Percentiles rank a stretch among this genome's conserved stretches.
Conservation (phyloP, 139 green algal species). For the Pycnococcus provasolii region DNA sequence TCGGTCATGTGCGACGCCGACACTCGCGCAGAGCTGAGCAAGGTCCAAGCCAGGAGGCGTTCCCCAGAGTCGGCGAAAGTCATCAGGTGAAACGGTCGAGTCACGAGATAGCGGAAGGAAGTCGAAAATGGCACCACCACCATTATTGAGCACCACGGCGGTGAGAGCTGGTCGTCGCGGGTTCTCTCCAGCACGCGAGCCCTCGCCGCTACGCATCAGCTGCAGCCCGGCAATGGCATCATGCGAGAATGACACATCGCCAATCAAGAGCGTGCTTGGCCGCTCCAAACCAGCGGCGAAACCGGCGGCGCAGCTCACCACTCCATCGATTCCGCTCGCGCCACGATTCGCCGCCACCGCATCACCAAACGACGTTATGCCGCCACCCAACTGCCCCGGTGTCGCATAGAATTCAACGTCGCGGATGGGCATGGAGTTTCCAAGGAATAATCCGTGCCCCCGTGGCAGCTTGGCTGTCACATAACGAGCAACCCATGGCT, state of each 20-base stretch:
- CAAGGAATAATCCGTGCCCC: slow-evolving; percentile 78
- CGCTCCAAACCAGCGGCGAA: slow-evolving; percentile 73
- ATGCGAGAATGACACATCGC: slow-evolving; percentile 96
- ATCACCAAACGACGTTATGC: not conserved
- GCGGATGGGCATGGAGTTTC: slow-evolving; percentile 96
- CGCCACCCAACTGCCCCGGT: too few species aligned
- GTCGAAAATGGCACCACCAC: slow-evolving; percentile 89
- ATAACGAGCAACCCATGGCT: slow-evolving; percentile 36
- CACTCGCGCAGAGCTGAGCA: slow-evolving; percentile 28
- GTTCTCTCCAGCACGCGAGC: slow-evolving; percentile 23
- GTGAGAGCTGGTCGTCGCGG: slow-evolving; percentile 63
- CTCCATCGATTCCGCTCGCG: slow-evolving; percentile 91
- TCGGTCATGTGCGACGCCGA: slow-evolving; percentile 20
- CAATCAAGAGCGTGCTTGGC: slow-evolving; percentile 74
- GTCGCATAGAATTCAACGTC: slow-evolving; percentile 91
- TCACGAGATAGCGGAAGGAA: slow-evolving; percentile 78
- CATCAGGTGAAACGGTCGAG: slow-evolving; percentile 46
- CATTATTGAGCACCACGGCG: slow-evolving; percentile 92
- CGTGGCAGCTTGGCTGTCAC: slow-evolving; percentile 41
- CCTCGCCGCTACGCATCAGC: slow-evolving; percentile 41
- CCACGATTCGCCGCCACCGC: slow-evolving; percentile 78
- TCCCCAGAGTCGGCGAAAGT: slow-evolving; percentile 67
- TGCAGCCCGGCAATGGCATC: slow-evolving; percentile 89
- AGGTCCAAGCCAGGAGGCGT: slow-evolving; percentile 58
- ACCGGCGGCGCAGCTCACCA: slow-evolving; percentile 74